A percentile compares a stretch with the other conserved stretches of the same genome.
Evolutionary conservation across 2,329 filamentous ascomycete genomes (phyloP).

Genomic region (Venturia aucupariae): DNA sequence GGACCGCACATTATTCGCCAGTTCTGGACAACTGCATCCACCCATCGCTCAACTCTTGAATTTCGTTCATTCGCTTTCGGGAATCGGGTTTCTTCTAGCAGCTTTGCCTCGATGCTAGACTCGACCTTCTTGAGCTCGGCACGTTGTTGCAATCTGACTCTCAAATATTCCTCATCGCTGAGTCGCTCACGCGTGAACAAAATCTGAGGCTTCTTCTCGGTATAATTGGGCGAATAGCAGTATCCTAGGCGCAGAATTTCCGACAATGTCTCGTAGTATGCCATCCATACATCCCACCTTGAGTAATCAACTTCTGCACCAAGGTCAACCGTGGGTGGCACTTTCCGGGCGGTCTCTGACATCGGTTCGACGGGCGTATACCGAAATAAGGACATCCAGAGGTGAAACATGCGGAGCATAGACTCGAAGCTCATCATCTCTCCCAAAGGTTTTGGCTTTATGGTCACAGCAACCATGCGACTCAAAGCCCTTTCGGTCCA

Average conservation of each 20-base stretch:
- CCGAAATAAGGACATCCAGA: constrained; percentile 58
- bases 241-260: constrained; percentile 60
- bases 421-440: constrained; percentile 21
- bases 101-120: constrained; percentile 64
- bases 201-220: constrained; percentile 16
- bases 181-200: constrained; percentile 20
- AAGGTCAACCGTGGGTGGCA: constrained; percentile 37
- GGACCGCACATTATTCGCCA: constrained; percentile 76
- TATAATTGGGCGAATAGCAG: constrained; percentile 44
- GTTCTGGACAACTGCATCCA: constrained; percentile 69
- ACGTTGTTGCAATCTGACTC: constrained; percentile 43
- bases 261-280: constrained; percentile 75
- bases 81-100: constrained; percentile 73
- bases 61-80: constrained; percentile 75
- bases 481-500: constrained; percentile 74
- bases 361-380: constrained; percentile 16
- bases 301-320: constrained; percentile 52
- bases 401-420: constrained; percentile 40
- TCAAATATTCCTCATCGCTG: constrained; percentile 20
- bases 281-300: constrained; percentile 66
- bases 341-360: constrained; percentile 23
- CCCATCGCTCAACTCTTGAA: constrained; percentile 71
- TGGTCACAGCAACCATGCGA: constrained; percentile 62
- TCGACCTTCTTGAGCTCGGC: constrained; percentile 74
- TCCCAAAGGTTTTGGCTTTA: constrained; percentile 41